Percentiles rank a stretch among this genome's conserved stretches.
These are phyloP conservation scores for Acacia acuminata DNA, from an alignment of 306 rosid species.

Conservation along the genomic window DNA sequence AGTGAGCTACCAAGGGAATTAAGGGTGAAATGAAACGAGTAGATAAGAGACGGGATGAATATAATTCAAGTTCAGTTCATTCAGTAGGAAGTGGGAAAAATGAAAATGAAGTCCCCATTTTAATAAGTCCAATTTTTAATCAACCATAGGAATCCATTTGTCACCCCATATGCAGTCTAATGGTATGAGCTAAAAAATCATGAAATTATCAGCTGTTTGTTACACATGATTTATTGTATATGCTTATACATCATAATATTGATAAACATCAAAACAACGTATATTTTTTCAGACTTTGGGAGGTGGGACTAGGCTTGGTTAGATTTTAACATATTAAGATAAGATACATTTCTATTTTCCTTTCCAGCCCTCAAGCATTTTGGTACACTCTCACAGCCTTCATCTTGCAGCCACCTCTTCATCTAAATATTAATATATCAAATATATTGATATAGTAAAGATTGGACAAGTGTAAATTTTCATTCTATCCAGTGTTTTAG, in stretches of 20 bases:
- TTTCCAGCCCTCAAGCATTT: background rate
- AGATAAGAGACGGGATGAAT: background rate
- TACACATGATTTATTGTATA: background rate
- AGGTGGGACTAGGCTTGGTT: background rate
- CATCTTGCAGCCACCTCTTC: background rate
- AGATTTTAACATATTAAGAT: too few relatives aligned
- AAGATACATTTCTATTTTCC: background rate
- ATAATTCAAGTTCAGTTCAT: background rate
- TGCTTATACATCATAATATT: too few relatives aligned
- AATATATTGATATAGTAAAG: background rate
- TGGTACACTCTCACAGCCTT: background rate
- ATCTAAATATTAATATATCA: background rate
- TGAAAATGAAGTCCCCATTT: background rate
- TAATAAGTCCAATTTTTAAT: background rate
- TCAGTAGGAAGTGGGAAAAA: constrained; percentile 7
- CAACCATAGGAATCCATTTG: background rate
- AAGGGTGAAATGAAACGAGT: background rate
- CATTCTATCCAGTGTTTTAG: background rate
- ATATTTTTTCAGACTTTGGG: too few relatives aligned
- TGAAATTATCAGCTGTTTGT: background rate
- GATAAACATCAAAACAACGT: background rate
- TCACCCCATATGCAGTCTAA: background rate
- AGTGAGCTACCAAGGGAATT: constrained; percentile 1
- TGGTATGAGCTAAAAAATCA: background rate
- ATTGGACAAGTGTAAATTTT: background rate